These are phyloP conservation scores for Decorospora gaudefroyi DNA, from an alignment of 2,329 filamentous ascomycete species.

Conservation along the genomic window DNA sequence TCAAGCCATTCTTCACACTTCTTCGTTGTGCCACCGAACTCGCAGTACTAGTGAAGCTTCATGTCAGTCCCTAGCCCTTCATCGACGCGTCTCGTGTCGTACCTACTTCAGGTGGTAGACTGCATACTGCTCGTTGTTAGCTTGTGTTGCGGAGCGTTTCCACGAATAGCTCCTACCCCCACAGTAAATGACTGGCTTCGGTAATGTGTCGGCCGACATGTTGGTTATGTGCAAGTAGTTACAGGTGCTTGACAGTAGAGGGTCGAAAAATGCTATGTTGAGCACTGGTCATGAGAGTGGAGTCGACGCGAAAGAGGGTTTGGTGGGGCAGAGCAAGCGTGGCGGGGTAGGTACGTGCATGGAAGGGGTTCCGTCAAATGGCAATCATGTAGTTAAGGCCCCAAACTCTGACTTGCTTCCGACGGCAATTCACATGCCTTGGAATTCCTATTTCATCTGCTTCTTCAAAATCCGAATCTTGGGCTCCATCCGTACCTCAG, in stretches of 20 bases:
- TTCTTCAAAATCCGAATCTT: conserved; percentile 58
- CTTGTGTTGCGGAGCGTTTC: not conserved
- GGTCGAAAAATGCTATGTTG: conserved; percentile 1
- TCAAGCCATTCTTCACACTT: conserved; percentile 98
- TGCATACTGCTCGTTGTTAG: conserved; percentile 59
- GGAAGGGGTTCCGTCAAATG: too few relatives aligned
- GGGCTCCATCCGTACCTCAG: conserved; percentile 58
- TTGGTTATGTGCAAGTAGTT: not conserved
- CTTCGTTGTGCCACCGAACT: conserved; percentile 93
- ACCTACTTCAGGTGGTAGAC: conserved; percentile 69
- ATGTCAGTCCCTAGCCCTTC: conserved; percentile 13
- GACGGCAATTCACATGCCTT: too few relatives aligned
- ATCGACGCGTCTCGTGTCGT: conserved; percentile 33
- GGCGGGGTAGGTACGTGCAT: conserved; percentile 18
- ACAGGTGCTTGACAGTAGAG: not conserved
- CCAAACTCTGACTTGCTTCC: too few relatives aligned
- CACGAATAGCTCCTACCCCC: conserved; percentile 56
- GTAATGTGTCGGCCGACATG: conserved; percentile 46
- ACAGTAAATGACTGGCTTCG: conserved; percentile 65
- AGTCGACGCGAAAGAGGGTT: conserved; percentile 20
- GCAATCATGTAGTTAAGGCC: too few relatives aligned
- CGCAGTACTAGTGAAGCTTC: conserved; percentile 76
- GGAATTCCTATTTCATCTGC: conserved; percentile 23
- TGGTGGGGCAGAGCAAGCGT: conserved; percentile 19
- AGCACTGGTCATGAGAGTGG: conserved; percentile 6